Evolutionary conservation across 345 rosid species (phyloP), one percentile per base, ranked within the genome.

Genomic region (Isatis tinctoria): DNA sequence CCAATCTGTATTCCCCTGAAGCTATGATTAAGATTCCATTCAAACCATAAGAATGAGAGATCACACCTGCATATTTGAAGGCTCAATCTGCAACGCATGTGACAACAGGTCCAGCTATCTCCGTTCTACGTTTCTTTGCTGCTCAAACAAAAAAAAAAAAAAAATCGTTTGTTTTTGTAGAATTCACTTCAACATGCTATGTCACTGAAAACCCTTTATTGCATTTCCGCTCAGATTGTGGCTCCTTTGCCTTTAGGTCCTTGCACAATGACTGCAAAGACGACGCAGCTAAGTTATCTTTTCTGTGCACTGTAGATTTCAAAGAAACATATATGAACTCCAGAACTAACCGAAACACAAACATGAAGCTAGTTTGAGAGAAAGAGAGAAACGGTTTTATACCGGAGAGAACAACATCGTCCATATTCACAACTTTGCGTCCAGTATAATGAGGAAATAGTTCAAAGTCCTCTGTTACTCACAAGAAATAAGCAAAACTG

Each of bases 401-500:
- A 91, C 98, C 88, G 13, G 93, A 82, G 71, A 91, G 89, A 67
- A 91, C 79, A 80, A 90, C 97, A 74, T 94, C 97, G 36, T 92
- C 93, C 84, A 83, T 87, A 69, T 85, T 90, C 41, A 90, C 96
- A 66, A 86, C 74, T 80, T 92, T 94, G 51, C 97, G 96, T 61
- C 96, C 90, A 65, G 89, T 93, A 69, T 94, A 97, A 69, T 84
- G 99, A 30, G 97, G 90, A 80, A 91, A 92, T 28, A 84, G 82
- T 82, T 91, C 93, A 27, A 94, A 82, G 65, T 90, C 93, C 81
- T 86, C 98, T 94, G 95, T 67, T 65, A n/a, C n/a, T n/a, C n/a
- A n/a, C n/a, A n/a, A n/a, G n/a, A 17, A 41, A n/a, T 9, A 66
- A 66, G 41, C 28, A 41, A 40, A 62, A 41, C 30, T 7, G 10